phyloP scores from a whole-genome alignment of 2,329 filamentous ascomycete species.

The Lecanicillium sp. region DNA sequence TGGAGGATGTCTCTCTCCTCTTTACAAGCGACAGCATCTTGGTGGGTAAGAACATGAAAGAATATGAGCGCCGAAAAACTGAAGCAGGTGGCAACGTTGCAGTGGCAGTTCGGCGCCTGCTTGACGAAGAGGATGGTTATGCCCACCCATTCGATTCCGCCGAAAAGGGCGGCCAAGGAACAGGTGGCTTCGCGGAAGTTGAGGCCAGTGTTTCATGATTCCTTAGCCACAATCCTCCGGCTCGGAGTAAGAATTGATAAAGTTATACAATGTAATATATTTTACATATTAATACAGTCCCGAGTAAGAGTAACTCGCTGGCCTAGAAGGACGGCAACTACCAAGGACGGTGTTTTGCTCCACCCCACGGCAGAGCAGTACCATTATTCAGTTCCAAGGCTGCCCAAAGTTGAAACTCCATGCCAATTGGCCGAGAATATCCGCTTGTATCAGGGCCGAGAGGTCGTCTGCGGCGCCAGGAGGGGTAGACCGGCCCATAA shows the following conservation, averaged over 20 bases:
- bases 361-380: not conserved
- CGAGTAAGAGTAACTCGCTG: not conserved
- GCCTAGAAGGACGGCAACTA: not conserved
- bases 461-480: slow-evolving; percentile 8
- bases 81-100: slow-evolving; percentile 15
- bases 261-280: not conserved
- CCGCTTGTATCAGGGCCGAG: slow-evolving; percentile 46
- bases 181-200: not conserved
- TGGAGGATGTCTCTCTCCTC: slow-evolving; percentile 41
- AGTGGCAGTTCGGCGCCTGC: slow-evolving; percentile 12
- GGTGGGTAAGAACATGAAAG: slow-evolving; percentile 36
- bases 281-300: not conserved
- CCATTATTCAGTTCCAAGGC: not conserved
- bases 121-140: slow-evolving; percentile 14
- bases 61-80: slow-evolving; percentile 13
- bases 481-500: not conserved
- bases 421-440: slow-evolving; percentile 11
- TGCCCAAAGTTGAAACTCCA: slow-evolving; percentile 13
- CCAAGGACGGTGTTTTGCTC: not conserved
- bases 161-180: not conserved
- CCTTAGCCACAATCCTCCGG: not conserved
- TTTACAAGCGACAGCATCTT: slow-evolving; percentile 37
- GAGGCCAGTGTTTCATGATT: not conserved
- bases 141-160: not conserved
- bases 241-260: not conserved